Evolutionary conservation across 1,139 yeast species (phyloP), one percentile per base, ranked within the genome.

Genomic region (Zygosaccharomyces sapae): DNA sequence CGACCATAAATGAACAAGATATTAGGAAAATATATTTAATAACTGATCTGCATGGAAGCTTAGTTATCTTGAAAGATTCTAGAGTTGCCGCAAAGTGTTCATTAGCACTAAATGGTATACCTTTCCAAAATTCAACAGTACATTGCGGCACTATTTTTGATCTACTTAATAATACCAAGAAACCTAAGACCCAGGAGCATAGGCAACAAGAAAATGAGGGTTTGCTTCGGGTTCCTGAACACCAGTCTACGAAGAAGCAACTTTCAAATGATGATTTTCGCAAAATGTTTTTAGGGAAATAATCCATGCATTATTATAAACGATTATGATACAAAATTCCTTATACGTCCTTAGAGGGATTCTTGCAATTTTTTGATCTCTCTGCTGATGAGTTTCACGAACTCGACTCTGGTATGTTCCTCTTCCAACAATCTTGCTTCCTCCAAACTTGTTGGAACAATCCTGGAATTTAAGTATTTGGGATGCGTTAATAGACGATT

Each of bases 401-500:
- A 75, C 42, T 66, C 62, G 1, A 65, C 58, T 44, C 71, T 70
- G 18, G 61, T 61, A 20, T 58, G 61, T 9, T 74, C 83, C 3
- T 76, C 78, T 67, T 66, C 76, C 43, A 81, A 67, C 12, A 77
- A 55, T 39, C 74, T 70, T 55, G 80, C 84, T 57, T 86, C 94
- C 47, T 85, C 94, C 1, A 71, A 48, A 3, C 81, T 76, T 10
- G 85, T 76, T 1, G 90, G 79, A 2, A 76, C 73, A 2, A 86
- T 74, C 51, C 94, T 71, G 4, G 94, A 78, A 4, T 86, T 77
- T 52, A 90, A 70, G 55, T 81, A 89, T 63, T 87, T 87, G 12
- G 96, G 96, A 66, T 90, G 97, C 37, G 90, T 83, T 52, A 88
- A 72, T 45, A 89, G 72, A 57, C 87, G 84, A 46, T 78, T 81